Percentiles rank a stretch among this genome's conserved stretches.
phyloP scores from a whole-genome alignment of 164 flowering plant genomes.

The Tetrastigma voinierianum region DNA sequence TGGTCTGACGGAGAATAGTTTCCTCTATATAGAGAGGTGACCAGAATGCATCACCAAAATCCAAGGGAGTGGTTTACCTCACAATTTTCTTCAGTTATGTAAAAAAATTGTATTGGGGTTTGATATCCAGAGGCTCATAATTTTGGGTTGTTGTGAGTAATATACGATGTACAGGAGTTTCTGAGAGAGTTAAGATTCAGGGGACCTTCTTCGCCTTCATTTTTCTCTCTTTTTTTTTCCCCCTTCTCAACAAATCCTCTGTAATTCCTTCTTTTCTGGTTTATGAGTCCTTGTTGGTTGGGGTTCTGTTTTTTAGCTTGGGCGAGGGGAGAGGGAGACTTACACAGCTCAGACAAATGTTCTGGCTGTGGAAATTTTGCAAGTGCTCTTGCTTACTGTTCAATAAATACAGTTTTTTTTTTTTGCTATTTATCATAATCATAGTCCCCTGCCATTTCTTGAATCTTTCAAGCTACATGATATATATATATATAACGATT shows the following conservation, averaged over 20 bases:
- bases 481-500: too few relatives aligned
- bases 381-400: neutral
- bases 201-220: neutral
- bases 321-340: neutral
- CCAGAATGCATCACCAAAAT: conserved; percentile 6
- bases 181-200: neutral
- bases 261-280: neutral
- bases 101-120: neutral
- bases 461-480: neutral
- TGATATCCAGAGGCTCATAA: conserved; percentile 9
- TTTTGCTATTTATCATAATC: neutral
- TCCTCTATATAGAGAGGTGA: conserved; percentile 20
- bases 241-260: neutral
- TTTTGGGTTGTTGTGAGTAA: conserved; percentile 20
- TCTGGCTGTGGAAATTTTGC: conserved; percentile 4
- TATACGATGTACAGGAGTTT: conserved; percentile 9
- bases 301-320: neutral
- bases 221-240: neutral
- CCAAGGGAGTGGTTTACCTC: conserved; percentile 1
- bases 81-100: neutral
- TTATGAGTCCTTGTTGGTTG: neutral
- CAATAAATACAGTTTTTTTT: neutral
- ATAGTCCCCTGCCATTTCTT: neutral
- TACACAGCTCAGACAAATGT: neutral
- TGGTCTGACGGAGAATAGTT: conserved; percentile 13